Base-by-base conservation (phyloP, 495 filamentous ascomycete genomes). In the Lophium mytilinum region DNA sequence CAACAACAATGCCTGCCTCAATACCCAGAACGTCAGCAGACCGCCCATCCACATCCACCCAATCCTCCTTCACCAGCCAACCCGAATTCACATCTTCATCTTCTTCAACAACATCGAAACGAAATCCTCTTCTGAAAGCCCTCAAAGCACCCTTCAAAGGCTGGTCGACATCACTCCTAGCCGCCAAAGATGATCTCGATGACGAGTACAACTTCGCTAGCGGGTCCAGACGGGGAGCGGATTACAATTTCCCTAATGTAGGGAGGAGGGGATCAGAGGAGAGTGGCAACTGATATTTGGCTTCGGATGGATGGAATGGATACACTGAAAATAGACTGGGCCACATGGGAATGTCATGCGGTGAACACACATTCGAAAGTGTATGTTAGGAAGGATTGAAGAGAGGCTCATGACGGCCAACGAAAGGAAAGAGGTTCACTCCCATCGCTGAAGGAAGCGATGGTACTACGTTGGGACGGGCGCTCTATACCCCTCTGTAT, bases 151-250 rank as follows among this genome's bases (percentile, higher is more conserved):
- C 53, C 5, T 62, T 62, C 49, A 36, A 57, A 36, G 53, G 53
- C 35, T 62, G 59, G 59, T 49, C 53, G 14, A 42, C 39, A 33
- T 48, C 47, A 3, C 37, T 56, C 8, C 42, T 62, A 1, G 15
- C 19, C 35, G 53, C 59, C 4, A 17, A 50, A n/a, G 53, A 57
- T 7, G 54, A 33, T 10, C n/a, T 40, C 46, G 59, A 57, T 21
- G 59, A 62, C 59, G 59, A 62, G 40, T 62, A 62, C 35, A 62
- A 62, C 46, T 62, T 62, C 36, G 11, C 58, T 9, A 45, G 17
- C 17, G 58, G 36, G 0, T 2, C 12, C 0, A 30, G 52, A 17
- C 51, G 48, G 15, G 53, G 58, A 14, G 46, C 17, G 8, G 39
- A 41, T 17, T 14, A 12, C 11, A 48, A 48, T 8, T 48, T 48